Evolutionary conservation across 2,329 filamentous ascomycete genomes (phyloP).

Genomic region (Calycina herbarum): DNA sequence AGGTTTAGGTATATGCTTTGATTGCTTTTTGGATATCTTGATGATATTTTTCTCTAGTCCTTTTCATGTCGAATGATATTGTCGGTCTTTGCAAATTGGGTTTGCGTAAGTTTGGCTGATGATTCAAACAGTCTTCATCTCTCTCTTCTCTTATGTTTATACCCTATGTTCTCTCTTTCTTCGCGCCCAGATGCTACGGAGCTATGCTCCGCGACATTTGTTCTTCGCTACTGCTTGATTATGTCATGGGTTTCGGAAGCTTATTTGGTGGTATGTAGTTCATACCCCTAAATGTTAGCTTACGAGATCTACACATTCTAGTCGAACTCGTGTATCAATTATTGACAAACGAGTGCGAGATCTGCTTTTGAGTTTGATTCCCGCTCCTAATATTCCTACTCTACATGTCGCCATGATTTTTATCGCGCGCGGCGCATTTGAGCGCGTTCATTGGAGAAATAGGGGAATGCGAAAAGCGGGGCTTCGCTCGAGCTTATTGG

Average conservation of each 20-base stretch:
- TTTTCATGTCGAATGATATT: not conserved
- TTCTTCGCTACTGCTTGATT: too few species aligned
- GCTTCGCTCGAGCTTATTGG: not conserved
- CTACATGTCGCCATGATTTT: not conserved
- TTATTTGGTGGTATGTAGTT: too few species aligned
- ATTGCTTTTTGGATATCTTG: not conserved
- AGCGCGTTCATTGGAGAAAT: not conserved
- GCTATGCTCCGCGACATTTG: too few species aligned
- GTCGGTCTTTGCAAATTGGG: not conserved
- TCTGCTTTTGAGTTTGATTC: not conserved
- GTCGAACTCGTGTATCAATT: too few species aligned
- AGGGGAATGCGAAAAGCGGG: not conserved
- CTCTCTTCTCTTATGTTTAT: not conserved
- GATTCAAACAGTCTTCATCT: too few species aligned
- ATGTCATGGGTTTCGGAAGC: too few species aligned
- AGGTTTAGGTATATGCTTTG: constrained; percentile 11
- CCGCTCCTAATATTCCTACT: too few species aligned
- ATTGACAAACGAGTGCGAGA: not conserved
- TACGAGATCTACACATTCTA: too few species aligned
- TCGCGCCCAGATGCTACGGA: too few species aligned
- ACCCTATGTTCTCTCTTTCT: too few species aligned
- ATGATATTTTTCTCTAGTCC: not conserved
- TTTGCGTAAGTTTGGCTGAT: not conserved
- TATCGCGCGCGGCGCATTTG: not conserved
- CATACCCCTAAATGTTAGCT: too few species aligned